phyloP scores from a whole-genome alignment of 495 filamentous ascomycete genomes.

The Xylaria grammica region DNA sequence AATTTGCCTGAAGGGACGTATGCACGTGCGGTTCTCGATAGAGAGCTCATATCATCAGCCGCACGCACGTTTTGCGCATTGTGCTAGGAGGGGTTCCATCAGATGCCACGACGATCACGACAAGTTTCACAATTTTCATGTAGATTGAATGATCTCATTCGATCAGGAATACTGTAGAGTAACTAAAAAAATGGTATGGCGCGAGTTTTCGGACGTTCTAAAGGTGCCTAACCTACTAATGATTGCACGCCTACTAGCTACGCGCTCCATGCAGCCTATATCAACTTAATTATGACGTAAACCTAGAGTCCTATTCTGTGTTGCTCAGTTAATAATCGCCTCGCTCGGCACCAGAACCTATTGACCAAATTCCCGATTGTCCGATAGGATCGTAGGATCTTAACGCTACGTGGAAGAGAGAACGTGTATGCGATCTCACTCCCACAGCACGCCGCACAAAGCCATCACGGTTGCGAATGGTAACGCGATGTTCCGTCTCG shows the following conservation, averaged over 20 bases:
- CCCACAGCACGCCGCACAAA: conserved; percentile 70
- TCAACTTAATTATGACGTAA: no score
- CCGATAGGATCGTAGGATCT: conserved; percentile 54
- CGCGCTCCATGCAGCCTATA: neutral
- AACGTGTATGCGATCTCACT: conserved; percentile 71
- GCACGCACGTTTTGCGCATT: conserved; percentile 15
- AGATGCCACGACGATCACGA: conserved; percentile 13
- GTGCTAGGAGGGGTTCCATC: neutral
- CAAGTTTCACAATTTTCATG: conserved; percentile 11
- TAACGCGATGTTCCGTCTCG: conserved; percentile 67
- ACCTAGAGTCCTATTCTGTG: no score
- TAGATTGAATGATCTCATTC: conserved; percentile 14
- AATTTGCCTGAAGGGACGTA: neutral
- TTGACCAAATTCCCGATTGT: conserved; percentile 60
- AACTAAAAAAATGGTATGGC: conserved; percentile 9
- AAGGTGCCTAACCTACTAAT: neutral
- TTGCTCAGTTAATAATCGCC: no score
- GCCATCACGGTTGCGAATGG: conserved; percentile 65
- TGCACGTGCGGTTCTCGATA: neutral
- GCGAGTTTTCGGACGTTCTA: conserved; percentile 1
- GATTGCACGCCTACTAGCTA: neutral
- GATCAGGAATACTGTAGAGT: conserved; percentile 17
- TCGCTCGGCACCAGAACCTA: conserved; percentile 41
- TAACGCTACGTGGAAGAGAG: conserved; percentile 68
- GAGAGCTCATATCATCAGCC: neutral